These are phyloP conservation scores for Diutina neorugosa DNA, from an alignment of 1,139 yeast species.

Conservation along the genomic window DNA sequence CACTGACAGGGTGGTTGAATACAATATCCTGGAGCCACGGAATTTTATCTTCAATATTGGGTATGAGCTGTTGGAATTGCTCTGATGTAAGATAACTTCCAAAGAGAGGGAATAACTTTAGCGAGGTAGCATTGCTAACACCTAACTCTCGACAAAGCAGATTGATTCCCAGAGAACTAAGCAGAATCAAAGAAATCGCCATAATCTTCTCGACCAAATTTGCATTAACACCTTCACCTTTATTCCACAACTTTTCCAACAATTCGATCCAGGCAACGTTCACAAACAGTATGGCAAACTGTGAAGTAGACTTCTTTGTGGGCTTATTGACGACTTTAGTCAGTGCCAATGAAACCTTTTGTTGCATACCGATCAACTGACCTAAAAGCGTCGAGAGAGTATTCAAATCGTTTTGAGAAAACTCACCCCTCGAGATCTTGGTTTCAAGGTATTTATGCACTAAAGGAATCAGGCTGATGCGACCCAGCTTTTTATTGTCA, in stretches of 20 bases:
- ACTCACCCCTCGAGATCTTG: constrained; percentile 31
- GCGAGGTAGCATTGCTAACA: constrained; percentile 24
- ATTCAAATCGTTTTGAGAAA: constrained; percentile 30
- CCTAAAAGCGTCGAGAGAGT: constrained; percentile 33
- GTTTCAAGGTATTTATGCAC: constrained; percentile 34
- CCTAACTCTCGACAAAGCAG: constrained; percentile 32
- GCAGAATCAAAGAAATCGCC: constrained; percentile 39
- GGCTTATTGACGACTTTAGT: neutral
- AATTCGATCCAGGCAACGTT: constrained; percentile 42
- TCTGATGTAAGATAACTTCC: constrained; percentile 39
- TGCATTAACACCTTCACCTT: constrained; percentile 43
- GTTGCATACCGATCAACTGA: constrained; percentile 12
- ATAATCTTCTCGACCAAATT: constrained; percentile 33
- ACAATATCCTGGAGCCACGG: constrained; percentile 21
- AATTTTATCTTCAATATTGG: constrained; percentile 36
- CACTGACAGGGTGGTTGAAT: constrained; percentile 12
- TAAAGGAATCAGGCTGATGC: constrained; percentile 29
- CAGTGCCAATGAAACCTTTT: neutral
- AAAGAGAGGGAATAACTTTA: constrained; percentile 39
- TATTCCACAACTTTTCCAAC: constrained; percentile 43
- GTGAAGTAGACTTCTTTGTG: constrained; percentile 10
- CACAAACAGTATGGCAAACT: constrained; percentile 45
- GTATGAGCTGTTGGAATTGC: constrained; percentile 30
- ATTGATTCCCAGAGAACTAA: constrained; percentile 32
- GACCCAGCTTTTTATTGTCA: constrained; percentile 39